Base-by-base conservation (phyloP, 768 basidiomycete species). In the Rhizopogon salebrosus region DNA sequence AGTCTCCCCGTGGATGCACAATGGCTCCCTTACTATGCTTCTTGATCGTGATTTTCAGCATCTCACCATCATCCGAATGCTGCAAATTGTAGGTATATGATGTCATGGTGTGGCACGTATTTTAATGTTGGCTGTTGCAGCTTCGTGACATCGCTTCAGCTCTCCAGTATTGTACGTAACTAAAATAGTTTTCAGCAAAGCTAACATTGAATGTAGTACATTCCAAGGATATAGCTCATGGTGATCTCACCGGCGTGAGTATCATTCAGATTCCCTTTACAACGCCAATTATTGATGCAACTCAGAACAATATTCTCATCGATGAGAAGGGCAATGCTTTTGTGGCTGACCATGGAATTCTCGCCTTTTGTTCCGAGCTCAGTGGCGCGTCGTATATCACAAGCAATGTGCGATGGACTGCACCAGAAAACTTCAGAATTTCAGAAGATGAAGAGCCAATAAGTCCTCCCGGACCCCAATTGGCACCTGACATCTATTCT, bases 341-440 rank as follows among this genome's bases (percentile, higher is more conserved):
- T 14, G 57, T 78, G 16, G 71, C 70, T 54, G 76, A 76, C 49
- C 76, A 76, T 54, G 76, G 75, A 3, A 59, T 76, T 5, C 75
- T 72, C 18, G 72, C 56, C 27, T 67, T 76, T 45, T 60, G 70
- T 14, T 60, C 60, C 14, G 71, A 74, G 51, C 62, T 70, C 52
- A 61, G 66, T 38, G 60, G 64, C n/a, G 2, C 66, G 60, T 49
- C 49, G 14, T 49, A 49, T n/a, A 10, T 39, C 23, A 49, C 49
- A n/a, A 38, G 4, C 10, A 38, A 29, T 22, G 68, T 75, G 24
- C 69, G 76, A 1, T 76, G 75, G 74, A 71, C 75, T 7, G 76
- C 75, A 45, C 60, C 73, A 0, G 57, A 67, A 41, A 16, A 39
- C 2, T 41, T 51, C 11, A 18, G 20, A 41, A 26, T 39, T 23